Base-by-base conservation (phyloP, 129 eudicot genomes). In the carrot (Daucus carota) region DNA sequence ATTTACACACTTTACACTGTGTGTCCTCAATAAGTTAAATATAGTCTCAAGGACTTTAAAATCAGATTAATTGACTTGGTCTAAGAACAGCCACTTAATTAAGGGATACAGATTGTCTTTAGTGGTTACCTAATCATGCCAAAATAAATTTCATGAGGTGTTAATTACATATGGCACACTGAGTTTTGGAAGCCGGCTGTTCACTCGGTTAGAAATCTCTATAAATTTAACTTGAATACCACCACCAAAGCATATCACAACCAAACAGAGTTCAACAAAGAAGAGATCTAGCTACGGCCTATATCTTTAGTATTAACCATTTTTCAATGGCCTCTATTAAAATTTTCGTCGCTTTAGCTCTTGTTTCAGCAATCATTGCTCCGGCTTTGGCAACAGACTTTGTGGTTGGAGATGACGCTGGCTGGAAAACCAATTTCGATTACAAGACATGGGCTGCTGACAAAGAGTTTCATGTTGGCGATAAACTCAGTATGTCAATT, bases 371-470 rank as follows among this genome's bases (percentile, higher is more conserved):
- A 17, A 12, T 73, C 48, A 38, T 66, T 74, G 65, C 78, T 73
- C 74, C 83, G 47, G 70, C 75, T 47, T 36, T 74, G 43, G 83
- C 75, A 18, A 74, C n/a, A n/a, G 79, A 80, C 8, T 63, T 60
- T 65, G 46, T 74, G 17, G 83, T 80, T 33, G 83, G 83, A 34
- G 83, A 80, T 66, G 69, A 33, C 0, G 48, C 17, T 11, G 83
- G 78, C 0, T 80, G 83, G 78, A 48, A 46, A 13, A 46, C 29
- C 72, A 45, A 80, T 17, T 80, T 73, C 14, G 75, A 80, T 48
- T 80, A 74, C 42, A 65, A 80, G 48, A 16, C 73, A 6, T 80
- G 83, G 83, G 78, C 83, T 73, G 66, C 48, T 34, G 68, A 69
- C 22, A 80, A 80, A 66, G 68, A 63, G 24, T 80, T 80, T 29